phyloP scores from a whole-genome alignment of 208 protist species.

The Leishmania tropica region DNA sequence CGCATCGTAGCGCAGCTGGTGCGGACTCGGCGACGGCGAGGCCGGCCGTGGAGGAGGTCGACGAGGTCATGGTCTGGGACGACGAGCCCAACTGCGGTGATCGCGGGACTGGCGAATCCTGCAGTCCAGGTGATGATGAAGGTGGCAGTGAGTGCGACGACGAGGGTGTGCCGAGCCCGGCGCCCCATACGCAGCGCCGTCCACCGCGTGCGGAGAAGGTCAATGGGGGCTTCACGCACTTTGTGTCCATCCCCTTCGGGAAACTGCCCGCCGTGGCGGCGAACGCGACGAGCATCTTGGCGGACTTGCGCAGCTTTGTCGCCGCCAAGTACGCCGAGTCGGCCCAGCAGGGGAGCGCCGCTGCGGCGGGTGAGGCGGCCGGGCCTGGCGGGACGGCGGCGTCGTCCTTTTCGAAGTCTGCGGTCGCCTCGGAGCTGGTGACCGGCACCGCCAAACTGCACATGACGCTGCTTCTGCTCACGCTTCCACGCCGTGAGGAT shows the following conservation, averaged over 20 bases:
- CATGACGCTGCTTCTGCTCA: conserved; percentile 77
- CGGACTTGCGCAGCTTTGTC: conserved; percentile 31
- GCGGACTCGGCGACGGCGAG: background rate
- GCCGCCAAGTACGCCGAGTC: background rate
- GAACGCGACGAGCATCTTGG: conserved; percentile 33
- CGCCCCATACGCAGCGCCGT: conserved; percentile 15
- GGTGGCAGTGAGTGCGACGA: background rate
- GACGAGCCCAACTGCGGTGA: conserved; percentile 16
- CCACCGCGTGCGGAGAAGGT: conserved; percentile 16
- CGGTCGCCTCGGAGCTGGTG: conserved; percentile 46
- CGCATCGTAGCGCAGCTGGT: background rate
- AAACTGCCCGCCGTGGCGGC: conserved; percentile 38
- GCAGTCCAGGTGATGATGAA: background rate
- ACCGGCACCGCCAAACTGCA: conserved; percentile 54
- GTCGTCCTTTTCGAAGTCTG: background rate
- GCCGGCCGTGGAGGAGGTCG: conserved; percentile 11
- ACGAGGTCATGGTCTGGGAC: conserved; percentile 16
- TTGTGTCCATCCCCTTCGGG: conserved; percentile 76
- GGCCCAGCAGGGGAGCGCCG: background rate
- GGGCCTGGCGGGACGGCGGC: background rate
- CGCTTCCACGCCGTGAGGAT: conserved; percentile 49
- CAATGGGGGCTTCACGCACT: conserved; percentile 72
- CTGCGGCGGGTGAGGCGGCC: background rate
- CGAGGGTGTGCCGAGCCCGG: background rate
- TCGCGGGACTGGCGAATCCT: background rate